Evolutionary conservation across 768 basidiomycete species (phyloP), one percentile per base, ranked within the genome.

Genomic region (Kwoniella mangroviensis): DNA sequence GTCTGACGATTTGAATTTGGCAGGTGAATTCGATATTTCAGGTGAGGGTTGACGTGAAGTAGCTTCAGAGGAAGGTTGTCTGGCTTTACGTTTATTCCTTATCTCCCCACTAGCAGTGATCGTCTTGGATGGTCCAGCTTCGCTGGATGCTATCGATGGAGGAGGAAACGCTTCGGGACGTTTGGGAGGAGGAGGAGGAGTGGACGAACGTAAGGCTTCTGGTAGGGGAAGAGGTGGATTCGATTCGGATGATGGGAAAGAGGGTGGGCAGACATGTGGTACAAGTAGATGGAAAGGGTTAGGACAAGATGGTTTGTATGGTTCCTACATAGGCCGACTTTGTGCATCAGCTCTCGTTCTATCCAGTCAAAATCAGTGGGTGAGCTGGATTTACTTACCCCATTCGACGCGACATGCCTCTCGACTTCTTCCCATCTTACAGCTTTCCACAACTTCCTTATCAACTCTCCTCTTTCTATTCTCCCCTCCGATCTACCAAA

Each of bases 341-440:
- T 53, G 15, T 34, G 34, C 34, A 34, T 34, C 34, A 34, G 34
- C 34, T 34, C 34, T 34, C 34, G 34, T 76, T 74, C 75, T 75
- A 45, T 19, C 13, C 19, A 49, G 12, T 13, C 19, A 13, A 19
- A 45, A 15, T 15, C 21, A 42, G 15, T 11, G 52, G 19, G 21
- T 22, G 34, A 41, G 53, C 6, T 41, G 67, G 21, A 0, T n/a
- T 11, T 41, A 68, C 77, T 69, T 43, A 77, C 78, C 28, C 77
- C 79, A 66, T 69, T 75, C 10, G 72, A 62, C 19, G 70, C 59
- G 5, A 80, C 72, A 60, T 83, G 82, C 56, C 79, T 59, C 52
- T 79, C 76, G 2, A 80, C 73, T 65, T 81, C 79, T 53, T 81
- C 75, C 75, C 75, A 81, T 58, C 81, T 65, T 22, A 83, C 57